These are phyloP conservation scores for Croton setiger DNA, from an alignment of 441 rosid species.

Conservation along the genomic window DNA sequence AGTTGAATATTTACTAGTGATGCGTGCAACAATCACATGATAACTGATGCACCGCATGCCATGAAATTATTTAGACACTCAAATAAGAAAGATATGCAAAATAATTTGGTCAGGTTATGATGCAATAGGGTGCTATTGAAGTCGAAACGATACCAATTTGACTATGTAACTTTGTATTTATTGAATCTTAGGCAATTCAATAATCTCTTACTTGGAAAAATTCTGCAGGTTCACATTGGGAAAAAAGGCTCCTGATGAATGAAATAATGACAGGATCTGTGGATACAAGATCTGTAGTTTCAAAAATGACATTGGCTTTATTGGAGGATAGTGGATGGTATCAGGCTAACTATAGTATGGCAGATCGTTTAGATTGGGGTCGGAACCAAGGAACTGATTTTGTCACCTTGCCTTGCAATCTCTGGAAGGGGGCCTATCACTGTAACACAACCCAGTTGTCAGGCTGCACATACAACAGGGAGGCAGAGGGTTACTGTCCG, in stretches of 20 bases:
- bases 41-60: not conserved
- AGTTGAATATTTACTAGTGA: not conserved
- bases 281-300: conserved; percentile 96
- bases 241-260: conserved; percentile 96
- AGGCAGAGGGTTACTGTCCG: conserved; percentile 99
- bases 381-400: conserved; percentile 91
- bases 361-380: conserved; percentile 98
- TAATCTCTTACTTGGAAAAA: conserved; percentile 13
- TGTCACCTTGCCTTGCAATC: conserved; percentile 88
- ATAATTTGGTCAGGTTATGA: conserved; percentile 3
- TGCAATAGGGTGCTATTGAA: not conserved
- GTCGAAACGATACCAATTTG: not conserved
- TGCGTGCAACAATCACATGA: not conserved
- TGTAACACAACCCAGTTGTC: conserved; percentile 92
- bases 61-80: not conserved
- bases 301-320: conserved; percentile 95
- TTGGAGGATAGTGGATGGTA: conserved; percentile 99
- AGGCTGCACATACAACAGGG: conserved; percentile 98
- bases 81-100: conserved; percentile 1
- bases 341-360: conserved; percentile 97
- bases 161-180: not conserved
- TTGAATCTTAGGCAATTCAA: not conserved
- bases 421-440: conserved; percentile 95
- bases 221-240: conserved; percentile 95
- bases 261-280: conserved; percentile 99